Base-by-base conservation (phyloP, 2,329 filamentous ascomycete genomes). In the Fusarium coicis region DNA sequence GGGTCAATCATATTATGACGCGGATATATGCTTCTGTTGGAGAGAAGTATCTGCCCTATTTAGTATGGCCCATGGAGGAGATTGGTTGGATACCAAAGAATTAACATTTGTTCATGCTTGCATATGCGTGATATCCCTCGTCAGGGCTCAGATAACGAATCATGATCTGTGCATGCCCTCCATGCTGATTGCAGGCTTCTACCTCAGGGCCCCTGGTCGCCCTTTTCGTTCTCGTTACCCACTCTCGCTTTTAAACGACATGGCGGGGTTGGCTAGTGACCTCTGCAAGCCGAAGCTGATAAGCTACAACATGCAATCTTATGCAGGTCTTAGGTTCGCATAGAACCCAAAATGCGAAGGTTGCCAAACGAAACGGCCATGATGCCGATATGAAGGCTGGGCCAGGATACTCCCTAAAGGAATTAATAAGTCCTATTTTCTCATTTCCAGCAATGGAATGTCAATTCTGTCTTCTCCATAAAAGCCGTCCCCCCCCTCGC, bases 21-120 rank as follows among this genome's bases (percentile, higher is more conserved):
- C 4, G 56, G 21, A 59, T 52, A 2, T 52, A 59, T 2, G 7
- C 21, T 1, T 59, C 56, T 26, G 32, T 52, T 4, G 56, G 44
- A 0, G 44, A 59, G 11, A 32, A 4, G 34, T 52, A 59, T 40
- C 15, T 40, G 0, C 12, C 3, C 2, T 52, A 52, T 26, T 1
- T 53, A 40, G 44, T n/a, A 14, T 59, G 44, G 56, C 56, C 56
- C 1, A 59, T 39, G 56, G 44, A 59, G 34, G 23, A 59, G 34
- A 59, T 59, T 21, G 56, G 56, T 1, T 59, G 44, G 34, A 5
- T 59, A 2, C 32, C 56, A 1, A 52, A 39, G 11, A 7, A 37
- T 40, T 52, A 12, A 58, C 4, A 10, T 12, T 36, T 10, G 4
- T 23, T 21, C 4, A 21, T 57, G 14, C 12, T 11, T 57, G 7